Percentiles rank a stretch among this genome's conserved stretches.
These are phyloP conservation scores for Cinnamomum micranthum DNA, from an alignment of 164 flowering plant genomes.

Conservation along the genomic window DNA sequence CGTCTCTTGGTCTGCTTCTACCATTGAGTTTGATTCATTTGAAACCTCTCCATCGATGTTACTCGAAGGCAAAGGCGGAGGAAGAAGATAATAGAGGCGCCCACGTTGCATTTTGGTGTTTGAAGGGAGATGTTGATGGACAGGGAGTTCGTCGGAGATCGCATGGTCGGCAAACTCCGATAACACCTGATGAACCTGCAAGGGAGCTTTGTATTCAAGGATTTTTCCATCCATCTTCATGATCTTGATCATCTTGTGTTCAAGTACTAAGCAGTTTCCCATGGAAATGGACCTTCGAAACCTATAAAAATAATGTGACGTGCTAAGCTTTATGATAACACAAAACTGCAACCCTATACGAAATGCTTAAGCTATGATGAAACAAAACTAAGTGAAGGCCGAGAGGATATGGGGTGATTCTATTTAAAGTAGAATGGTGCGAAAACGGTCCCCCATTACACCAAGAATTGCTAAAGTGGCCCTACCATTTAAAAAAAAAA, in stretches of 20 bases:
- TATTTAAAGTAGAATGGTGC: slow-evolving; percentile 24
- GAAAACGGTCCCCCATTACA: neutral
- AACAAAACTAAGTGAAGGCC: slow-evolving; percentile 6
- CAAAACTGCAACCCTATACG: neutral
- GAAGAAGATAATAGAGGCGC: slow-evolving; percentile 51
- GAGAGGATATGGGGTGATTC: slow-evolving; percentile 5
- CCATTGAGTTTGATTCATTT: slow-evolving; percentile 21
- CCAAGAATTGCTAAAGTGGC: neutral
- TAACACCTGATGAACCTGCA: slow-evolving; percentile 45
- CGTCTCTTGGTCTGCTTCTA: slow-evolving; percentile 10
- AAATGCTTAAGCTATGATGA: too few relatives aligned
- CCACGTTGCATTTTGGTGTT: slow-evolving; percentile 35
- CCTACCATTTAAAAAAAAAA: too few relatives aligned
- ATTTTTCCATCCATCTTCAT: slow-evolving; percentile 62
- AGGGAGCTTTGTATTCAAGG: slow-evolving; percentile 47
- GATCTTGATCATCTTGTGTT: slow-evolving; percentile 35
- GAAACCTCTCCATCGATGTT: slow-evolving; percentile 22
- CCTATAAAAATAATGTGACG: neutral
- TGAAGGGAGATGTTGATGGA: slow-evolving; percentile 30
- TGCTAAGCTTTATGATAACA: neutral
- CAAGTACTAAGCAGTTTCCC: slow-evolving; percentile 72
- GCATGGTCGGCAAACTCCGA: slow-evolving; percentile 43
- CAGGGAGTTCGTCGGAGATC: slow-evolving; percentile 34
- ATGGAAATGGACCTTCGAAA: slow-evolving; percentile 19
- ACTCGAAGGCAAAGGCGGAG: slow-evolving; percentile 19